Conservation (phyloP, 139 green algal genomes). For the Picochlorum costavermella region DNA sequence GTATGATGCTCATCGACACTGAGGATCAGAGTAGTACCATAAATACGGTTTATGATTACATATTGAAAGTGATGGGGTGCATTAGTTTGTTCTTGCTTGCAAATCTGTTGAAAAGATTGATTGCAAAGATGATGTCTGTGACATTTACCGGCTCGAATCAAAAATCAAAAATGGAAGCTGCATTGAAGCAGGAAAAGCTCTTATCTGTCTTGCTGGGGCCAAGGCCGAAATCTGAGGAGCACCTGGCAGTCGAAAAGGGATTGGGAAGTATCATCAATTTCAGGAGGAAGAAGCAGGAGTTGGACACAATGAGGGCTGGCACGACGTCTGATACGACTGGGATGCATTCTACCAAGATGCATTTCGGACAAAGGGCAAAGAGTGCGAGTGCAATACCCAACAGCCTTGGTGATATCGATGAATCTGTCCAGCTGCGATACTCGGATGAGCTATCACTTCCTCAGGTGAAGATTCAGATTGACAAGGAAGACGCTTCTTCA, state of each 20-base stretch:
- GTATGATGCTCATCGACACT: slow-evolving; percentile 15
- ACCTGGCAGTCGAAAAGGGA: background rate
- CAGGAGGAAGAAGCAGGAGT: background rate
- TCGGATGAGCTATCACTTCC: background rate
- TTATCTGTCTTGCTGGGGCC: background rate
- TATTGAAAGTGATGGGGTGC: slow-evolving; percentile 41
- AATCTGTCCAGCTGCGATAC: background rate
- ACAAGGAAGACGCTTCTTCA: background rate
- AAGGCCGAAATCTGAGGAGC: background rate
- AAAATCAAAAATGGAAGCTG: slow-evolving; percentile 60
- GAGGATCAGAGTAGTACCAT: background rate
- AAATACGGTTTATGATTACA: slow-evolving; percentile 9
- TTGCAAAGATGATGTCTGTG: slow-evolving; percentile 57
- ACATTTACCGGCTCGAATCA: slow-evolving; percentile 63
- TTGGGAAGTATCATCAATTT: background rate
- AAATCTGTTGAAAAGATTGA: slow-evolving; percentile 57
- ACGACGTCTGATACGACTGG: background rate
- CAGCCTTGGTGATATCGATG: background rate
- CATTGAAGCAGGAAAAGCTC: slow-evolving; percentile 30
- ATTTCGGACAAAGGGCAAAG: background rate
- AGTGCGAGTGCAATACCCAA: background rate
- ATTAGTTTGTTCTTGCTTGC: slow-evolving; percentile 52
- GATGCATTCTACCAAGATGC: background rate
- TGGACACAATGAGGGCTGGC: background rate
- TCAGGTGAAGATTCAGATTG: background rate